Evolutionary conservation across 2,329 filamentous ascomycete genomes (phyloP).

Genomic region (Mycosphaerella sp.): DNA sequence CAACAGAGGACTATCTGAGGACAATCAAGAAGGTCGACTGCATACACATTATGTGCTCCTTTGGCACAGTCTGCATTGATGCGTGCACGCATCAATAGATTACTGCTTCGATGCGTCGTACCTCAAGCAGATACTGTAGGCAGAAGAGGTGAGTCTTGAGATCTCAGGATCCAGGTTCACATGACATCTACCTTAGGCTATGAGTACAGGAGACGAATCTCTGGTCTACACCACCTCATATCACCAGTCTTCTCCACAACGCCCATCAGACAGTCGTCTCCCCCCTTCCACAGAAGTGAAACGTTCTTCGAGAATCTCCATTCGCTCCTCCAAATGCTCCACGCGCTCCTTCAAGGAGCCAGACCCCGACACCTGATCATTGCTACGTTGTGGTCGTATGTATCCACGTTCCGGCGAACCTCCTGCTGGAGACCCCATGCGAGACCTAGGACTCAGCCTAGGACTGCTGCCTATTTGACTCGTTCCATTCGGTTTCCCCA

Average conservation of each 20-base stretch:
- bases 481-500: neutral
- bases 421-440: neutral
- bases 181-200: neutral
- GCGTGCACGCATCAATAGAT: too few species aligned
- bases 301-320: neutral
- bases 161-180: neutral
- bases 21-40: neutral
- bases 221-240: neutral
- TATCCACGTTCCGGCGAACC: neutral
- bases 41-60: neutral
- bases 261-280: neutral
- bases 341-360: neutral
- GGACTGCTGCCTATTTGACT: neutral
- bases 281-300: too few species aligned
- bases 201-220: neutral
- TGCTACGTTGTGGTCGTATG: neutral
- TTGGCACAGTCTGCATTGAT: neutral
- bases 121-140: neutral
- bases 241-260: neutral
- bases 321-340: slow-evolving; percentile 1
- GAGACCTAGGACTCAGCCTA: neutral
- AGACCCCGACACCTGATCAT: neutral
- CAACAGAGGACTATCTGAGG: neutral
- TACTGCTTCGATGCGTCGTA: neutral
- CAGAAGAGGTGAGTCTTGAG: neutral